Conservation (phyloP, 345 rosid genomes). For the Lepidium africanum region DNA sequence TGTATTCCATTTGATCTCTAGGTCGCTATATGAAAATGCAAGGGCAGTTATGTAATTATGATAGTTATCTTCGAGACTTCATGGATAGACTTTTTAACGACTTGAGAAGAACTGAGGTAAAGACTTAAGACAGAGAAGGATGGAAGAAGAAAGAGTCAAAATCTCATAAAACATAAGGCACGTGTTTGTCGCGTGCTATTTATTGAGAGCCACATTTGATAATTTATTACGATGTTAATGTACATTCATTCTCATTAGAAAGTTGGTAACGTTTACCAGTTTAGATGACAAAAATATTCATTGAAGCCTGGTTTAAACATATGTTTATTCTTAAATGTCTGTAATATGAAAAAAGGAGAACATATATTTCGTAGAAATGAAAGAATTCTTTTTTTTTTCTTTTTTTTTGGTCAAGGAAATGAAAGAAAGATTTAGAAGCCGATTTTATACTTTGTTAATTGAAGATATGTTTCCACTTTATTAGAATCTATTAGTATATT, state of each 20-base stretch:
- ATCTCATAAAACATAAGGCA: neutral
- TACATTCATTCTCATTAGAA: neutral
- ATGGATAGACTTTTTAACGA: constrained; percentile 5
- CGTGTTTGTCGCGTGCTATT: constrained; percentile 12
- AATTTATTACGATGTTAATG: neutral
- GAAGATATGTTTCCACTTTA: constrained; percentile 6
- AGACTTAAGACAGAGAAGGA: neutral
- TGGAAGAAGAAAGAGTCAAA: neutral
- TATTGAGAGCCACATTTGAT: neutral
- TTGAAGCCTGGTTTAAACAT: too few relatives aligned
- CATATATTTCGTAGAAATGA: too few relatives aligned
- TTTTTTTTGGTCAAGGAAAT: too few relatives aligned
- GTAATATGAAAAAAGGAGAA: too few relatives aligned
- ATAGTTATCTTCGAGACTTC: neutral
- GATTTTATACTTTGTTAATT: neutral
- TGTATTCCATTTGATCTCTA: neutral
- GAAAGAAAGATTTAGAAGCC: neutral
- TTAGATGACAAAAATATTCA: too few relatives aligned
- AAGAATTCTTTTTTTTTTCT: too few relatives aligned
- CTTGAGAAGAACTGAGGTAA: constrained; percentile 9
- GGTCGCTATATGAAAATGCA: neutral
- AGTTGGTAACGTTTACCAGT: neutral
- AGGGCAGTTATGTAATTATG: neutral
- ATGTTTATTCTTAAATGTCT: too few relatives aligned
- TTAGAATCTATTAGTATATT: neutral